Conservation (phyloP, 75 land plant genomes). For the Pinus tabuliformis region DNA sequence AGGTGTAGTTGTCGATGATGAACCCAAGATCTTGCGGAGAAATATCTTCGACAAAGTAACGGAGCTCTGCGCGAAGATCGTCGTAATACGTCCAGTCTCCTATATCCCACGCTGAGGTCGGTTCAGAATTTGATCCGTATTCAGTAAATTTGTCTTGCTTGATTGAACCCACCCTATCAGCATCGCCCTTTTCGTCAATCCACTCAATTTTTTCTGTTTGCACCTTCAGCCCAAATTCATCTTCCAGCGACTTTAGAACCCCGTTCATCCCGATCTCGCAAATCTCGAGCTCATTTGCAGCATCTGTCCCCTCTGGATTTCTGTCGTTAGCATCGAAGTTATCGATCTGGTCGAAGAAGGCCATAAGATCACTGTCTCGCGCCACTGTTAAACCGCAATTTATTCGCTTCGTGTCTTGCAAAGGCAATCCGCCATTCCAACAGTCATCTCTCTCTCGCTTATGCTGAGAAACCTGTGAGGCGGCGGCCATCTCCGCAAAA, state of each 20-base stretch:
- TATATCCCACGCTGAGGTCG: neutral
- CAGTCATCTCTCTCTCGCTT: too few relatives aligned
- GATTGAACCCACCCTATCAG: too few relatives aligned
- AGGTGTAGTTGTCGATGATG: neutral
- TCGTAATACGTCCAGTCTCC: neutral
- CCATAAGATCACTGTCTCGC: neutral
- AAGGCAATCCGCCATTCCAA: neutral
- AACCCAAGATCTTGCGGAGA: neutral
- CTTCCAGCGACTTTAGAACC: too few relatives aligned
- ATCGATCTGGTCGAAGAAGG: neutral
- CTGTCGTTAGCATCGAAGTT: neutral
- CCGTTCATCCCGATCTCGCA: neutral
- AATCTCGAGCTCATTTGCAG: neutral
- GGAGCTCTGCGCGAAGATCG: neutral
- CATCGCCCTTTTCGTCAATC: too few relatives aligned
- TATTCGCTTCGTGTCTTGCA: neutral
- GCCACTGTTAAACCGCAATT: neutral
- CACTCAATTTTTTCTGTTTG: too few relatives aligned
- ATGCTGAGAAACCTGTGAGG: too few relatives aligned
- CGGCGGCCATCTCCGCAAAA: too few relatives aligned
- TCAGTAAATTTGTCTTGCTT: neutral
- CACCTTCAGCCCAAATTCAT: too few relatives aligned
- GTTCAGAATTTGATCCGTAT: neutral
- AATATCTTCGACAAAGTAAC: neutral
- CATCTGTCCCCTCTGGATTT: too few relatives aligned